These are phyloP conservation scores for Aspergillus sp. DNA, from an alignment of 2,329 filamentous ascomycete species.

Conservation along the genomic window DNA sequence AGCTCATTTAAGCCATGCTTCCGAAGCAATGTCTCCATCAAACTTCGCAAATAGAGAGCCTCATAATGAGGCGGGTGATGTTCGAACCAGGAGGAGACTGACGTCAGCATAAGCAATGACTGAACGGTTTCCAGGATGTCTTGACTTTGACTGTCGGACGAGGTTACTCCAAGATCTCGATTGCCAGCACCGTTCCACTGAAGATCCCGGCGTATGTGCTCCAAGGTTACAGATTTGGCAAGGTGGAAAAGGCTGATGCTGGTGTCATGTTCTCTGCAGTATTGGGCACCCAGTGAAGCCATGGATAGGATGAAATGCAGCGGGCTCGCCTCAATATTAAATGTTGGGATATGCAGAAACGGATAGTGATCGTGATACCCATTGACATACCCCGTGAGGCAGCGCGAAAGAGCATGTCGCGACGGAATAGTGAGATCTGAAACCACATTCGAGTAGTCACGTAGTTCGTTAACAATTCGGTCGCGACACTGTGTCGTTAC, in stretches of 20 bases:
- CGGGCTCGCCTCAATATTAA: constrained; percentile 26
- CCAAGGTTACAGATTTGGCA: constrained; percentile 32
- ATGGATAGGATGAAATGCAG: constrained; percentile 30
- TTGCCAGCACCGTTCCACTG: constrained; percentile 18
- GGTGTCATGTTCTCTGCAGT: constrained; percentile 34
- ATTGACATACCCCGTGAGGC: constrained; percentile 32
- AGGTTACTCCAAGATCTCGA: constrained; percentile 1
- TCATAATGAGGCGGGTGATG: constrained; percentile 32
- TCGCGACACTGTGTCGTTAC: constrained; percentile 33
- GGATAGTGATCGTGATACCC: constrained; percentile 37
- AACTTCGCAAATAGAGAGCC: constrained; percentile 28
- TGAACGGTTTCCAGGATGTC: constrained; percentile 31
- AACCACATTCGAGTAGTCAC: constrained; percentile 29
- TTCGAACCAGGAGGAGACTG: constrained; percentile 33
- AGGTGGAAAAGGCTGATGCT: constrained; percentile 33
- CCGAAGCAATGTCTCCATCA: constrained; percentile 30
- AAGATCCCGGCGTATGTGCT: constrained; percentile 30
- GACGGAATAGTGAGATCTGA: constrained; percentile 28
- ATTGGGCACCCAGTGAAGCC: constrained; percentile 33
- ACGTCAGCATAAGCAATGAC: constrained; percentile 27
- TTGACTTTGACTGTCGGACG: constrained; percentile 15
- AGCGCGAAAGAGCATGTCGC: constrained; percentile 33
- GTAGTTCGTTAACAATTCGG: constrained; percentile 23
- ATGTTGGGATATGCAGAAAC: constrained; percentile 32
- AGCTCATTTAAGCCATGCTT: constrained; percentile 30